Percentiles rank a stretch among this genome's conserved stretches.
These are phyloP conservation scores for Prunus dulcis DNA, from an alignment of 306 rosid genomes.

Conservation along the genomic window DNA sequence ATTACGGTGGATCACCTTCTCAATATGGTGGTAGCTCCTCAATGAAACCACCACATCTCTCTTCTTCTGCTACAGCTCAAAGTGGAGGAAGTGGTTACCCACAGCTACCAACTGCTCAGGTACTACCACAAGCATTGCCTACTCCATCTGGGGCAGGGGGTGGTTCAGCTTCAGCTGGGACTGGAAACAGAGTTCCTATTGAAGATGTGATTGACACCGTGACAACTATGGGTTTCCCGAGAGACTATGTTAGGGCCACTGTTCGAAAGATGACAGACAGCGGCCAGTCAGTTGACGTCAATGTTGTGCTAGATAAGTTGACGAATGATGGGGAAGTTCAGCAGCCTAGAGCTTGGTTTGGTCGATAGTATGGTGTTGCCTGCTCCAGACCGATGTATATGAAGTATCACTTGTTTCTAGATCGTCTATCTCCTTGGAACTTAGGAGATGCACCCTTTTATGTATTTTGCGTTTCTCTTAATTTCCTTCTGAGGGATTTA, in stretches of 20 bases:
- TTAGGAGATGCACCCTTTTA: slow-evolving; percentile 27
- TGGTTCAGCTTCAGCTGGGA: slow-evolving; percentile 58
- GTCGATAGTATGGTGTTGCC: slow-evolving; percentile 41
- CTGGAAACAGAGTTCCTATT: slow-evolving; percentile 60
- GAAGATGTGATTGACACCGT: slow-evolving; percentile 83
- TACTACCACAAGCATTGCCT: slow-evolving; percentile 70
- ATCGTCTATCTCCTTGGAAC: slow-evolving; percentile 15
- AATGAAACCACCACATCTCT: slow-evolving; percentile 46
- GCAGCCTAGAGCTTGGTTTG: slow-evolving; percentile 76
- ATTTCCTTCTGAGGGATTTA: not conserved
- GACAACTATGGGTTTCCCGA: slow-evolving; percentile 79
- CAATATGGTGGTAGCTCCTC: slow-evolving; percentile 52
- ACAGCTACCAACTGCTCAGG: slow-evolving; percentile 75
- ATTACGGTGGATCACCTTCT: slow-evolving; percentile 55
- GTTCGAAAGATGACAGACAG: slow-evolving; percentile 83
- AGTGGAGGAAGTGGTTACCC: slow-evolving; percentile 77
- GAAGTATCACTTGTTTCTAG: slow-evolving; percentile 30
- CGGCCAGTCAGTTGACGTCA: slow-evolving; percentile 82
- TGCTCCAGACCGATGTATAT: slow-evolving; percentile 40
- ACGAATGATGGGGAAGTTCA: slow-evolving; percentile 72
- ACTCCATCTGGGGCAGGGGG: slow-evolving; percentile 57
- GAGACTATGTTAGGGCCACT: slow-evolving; percentile 78
- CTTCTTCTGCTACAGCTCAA: slow-evolving; percentile 39
- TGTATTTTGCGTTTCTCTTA: slow-evolving; percentile 13
- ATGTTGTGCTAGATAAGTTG: slow-evolving; percentile 81